Evolutionary conservation across 2,329 filamentous ascomycete genomes (phyloP), one percentile per base, ranked within the genome.

Genomic region (Penicillium paneum): DNA sequence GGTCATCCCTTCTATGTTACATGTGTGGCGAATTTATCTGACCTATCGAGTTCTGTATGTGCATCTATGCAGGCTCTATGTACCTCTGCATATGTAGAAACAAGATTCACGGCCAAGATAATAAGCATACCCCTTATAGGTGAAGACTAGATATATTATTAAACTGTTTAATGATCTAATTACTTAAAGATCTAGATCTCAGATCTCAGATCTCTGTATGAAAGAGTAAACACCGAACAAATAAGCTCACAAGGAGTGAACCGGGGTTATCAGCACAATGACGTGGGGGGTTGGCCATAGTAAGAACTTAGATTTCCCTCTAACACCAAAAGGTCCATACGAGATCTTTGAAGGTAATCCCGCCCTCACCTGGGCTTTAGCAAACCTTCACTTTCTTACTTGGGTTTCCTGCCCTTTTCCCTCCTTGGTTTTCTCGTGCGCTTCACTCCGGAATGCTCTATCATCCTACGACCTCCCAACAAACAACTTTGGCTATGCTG

Each of bases 401-500:
- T 19, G 43, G 10, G 21, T 24, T 12, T 42, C 28, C 17, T 21
- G 24, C 34, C 32, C 11, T 50, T 13, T 34, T 28, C 15, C 32
- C 21, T 43, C 32, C 21, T 43, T 36, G 1, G 35, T 26, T 13
- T 31, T 45, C 10, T 28, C 24, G 17, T 17, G 19, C 19, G 29
- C 32, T 44, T 6, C 8, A 52, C 28, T 57, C 43, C 41, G 53
- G 15, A 24, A 50, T 54, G 46, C 21, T 50, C 46, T 53, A 38
- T 49, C 31, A 29, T 26, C 13, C 13, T 3, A 21, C 42, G 43
- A 49, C 34, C 19, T 8, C 19, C 15, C 28, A 29, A 40, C 29
- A 19, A n/a, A 40, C 19, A 3, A 46, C 47, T 29, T 52, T 42
- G 42, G 46, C 42, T 35, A 58, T 56, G 55, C 55, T 42, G 35